Conservation (phyloP, 1,139 yeast species). For the Yamadazyma sp. region DNA sequence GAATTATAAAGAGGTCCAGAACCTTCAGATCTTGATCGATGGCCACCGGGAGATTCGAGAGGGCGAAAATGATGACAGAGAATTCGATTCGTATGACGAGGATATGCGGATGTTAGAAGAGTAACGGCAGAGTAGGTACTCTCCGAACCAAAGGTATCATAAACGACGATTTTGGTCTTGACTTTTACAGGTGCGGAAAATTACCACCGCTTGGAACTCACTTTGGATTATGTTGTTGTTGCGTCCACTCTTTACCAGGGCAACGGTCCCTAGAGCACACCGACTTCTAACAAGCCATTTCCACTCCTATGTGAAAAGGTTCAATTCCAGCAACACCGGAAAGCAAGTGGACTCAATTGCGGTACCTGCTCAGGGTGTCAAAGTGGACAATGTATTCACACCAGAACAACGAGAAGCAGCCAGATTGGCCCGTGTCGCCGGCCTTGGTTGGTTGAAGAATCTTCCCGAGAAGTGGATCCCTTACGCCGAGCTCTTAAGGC, state of each 20-base stretch:
- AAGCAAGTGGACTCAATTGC: background rate
- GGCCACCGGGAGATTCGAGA: slow-evolving; percentile 38
- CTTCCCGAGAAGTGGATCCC: slow-evolving; percentile 79
- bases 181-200: background rate
- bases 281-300: background rate
- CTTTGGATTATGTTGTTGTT: background rate
- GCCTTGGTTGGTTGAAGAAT: slow-evolving; percentile 59
- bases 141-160: too few species aligned
- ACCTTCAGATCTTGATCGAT: slow-evolving; percentile 33
- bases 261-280: background rate
- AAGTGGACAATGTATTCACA: slow-evolving; percentile 28
- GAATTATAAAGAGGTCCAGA: slow-evolving; percentile 23
- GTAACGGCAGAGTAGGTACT: too few species aligned
- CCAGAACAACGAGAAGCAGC: slow-evolving; percentile 59
- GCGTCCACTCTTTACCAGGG: background rate
- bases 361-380: too few species aligned
- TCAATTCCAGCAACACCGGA: background rate
- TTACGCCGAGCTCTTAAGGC: slow-evolving; percentile 84
- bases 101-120: slow-evolving; percentile 18
- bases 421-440: slow-evolving; percentile 53
- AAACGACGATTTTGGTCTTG: too few species aligned
- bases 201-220: background rate
- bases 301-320: background rate
- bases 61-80: slow-evolving; percentile 25
- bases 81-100: slow-evolving; percentile 32